Percentiles rank a stretch among this genome's conserved stretches.
Evolutionary conservation across 2,329 filamentous ascomycete species (phyloP).

Genomic region (Colletotrichum musae): DNA sequence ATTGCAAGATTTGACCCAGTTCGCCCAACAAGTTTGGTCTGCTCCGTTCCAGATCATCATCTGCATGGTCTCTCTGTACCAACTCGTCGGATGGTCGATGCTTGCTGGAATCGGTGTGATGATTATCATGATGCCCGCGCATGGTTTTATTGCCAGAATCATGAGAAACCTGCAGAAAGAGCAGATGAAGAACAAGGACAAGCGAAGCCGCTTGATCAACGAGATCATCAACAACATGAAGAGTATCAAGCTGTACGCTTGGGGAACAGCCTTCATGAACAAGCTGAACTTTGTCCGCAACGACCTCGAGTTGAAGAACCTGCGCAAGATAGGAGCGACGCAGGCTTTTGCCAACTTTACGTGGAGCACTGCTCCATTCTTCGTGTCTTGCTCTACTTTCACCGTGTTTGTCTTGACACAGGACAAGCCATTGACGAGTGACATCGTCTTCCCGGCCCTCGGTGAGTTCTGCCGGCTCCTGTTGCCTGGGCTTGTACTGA

Average conservation of each 20-base stretch:
- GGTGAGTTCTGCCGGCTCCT: slow-evolving; percentile 41
- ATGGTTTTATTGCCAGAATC: slow-evolving; percentile 89
- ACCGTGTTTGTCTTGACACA: slow-evolving; percentile 92
- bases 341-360: slow-evolving; percentile 97
- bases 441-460: slow-evolving; percentile 94
- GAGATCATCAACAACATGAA: slow-evolving; percentile 99
- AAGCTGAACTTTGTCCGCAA: slow-evolving; percentile 97
- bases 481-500: slow-evolving; percentile 5
- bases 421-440: slow-evolving; percentile 86
- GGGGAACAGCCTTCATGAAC: slow-evolving; percentile 97
- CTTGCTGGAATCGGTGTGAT: slow-evolving; percentile 95
- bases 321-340: slow-evolving; percentile 94
- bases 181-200: slow-evolving; percentile 99
- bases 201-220: slow-evolving; percentile 91
- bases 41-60: slow-evolving; percentile 96
- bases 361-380: slow-evolving; percentile 96
- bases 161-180: slow-evolving; percentile 96
- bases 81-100: slow-evolving; percentile 96
- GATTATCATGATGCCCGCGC: slow-evolving; percentile 97
- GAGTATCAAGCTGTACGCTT: slow-evolving; percentile 98
- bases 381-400: slow-evolving; percentile 97
- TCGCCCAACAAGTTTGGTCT: slow-evolving; percentile 95
- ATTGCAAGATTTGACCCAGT: slow-evolving; percentile 94
- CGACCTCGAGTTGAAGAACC: slow-evolving; percentile 93
- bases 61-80: slow-evolving; percentile 96